These are phyloP conservation scores for Apiotrichum gracile DNA, from an alignment of 1,284 basidiomycete species.

Conservation along the genomic window DNA sequence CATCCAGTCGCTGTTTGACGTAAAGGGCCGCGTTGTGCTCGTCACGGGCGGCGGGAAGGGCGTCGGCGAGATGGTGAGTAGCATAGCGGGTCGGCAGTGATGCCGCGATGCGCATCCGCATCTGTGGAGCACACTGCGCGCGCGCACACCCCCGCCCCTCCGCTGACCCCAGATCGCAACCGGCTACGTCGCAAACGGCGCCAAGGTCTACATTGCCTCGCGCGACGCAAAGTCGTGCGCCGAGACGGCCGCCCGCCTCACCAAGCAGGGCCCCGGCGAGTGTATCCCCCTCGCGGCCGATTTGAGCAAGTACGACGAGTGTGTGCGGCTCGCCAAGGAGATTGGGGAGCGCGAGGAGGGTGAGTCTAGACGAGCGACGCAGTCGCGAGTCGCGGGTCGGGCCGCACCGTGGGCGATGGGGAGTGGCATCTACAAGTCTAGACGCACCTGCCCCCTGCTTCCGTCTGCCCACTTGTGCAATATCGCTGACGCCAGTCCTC, in stretches of 20 bases:
- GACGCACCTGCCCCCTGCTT: too few relatives aligned
- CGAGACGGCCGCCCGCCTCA: conserved; percentile 56
- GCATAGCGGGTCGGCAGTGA: background rate
- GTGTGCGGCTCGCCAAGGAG: conserved; percentile 55
- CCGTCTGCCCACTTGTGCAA: background rate
- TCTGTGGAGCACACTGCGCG: too few relatives aligned
- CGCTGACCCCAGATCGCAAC: conserved; percentile 55
- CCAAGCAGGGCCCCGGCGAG: conserved; percentile 53
- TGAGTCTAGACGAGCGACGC: conserved; percentile 17
- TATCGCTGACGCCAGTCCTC: conserved; percentile 6
- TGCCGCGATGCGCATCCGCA: too few relatives aligned
- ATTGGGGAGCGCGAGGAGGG: conserved; percentile 53
- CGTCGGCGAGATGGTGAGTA: conserved; percentile 63
- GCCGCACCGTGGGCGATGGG: background rate
- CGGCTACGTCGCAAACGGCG: conserved; percentile 61
- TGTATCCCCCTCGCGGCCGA: conserved; percentile 60
- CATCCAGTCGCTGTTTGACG: conserved; percentile 10
- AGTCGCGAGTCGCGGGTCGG: background rate
- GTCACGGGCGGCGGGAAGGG: conserved; percentile 68
- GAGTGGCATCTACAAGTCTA: too few relatives aligned
- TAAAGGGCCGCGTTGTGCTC: conserved; percentile 51
- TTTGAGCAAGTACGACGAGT: conserved; percentile 57
- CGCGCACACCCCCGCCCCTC: too few relatives aligned
- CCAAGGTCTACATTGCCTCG: conserved; percentile 63
- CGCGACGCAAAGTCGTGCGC: conserved; percentile 57